Percentiles rank a stretch among this genome's conserved stretches.
These are phyloP conservation scores for Phytopythium mirpurense DNA, from an alignment of 352 stramenopile species.

Conservation along the genomic window DNA sequence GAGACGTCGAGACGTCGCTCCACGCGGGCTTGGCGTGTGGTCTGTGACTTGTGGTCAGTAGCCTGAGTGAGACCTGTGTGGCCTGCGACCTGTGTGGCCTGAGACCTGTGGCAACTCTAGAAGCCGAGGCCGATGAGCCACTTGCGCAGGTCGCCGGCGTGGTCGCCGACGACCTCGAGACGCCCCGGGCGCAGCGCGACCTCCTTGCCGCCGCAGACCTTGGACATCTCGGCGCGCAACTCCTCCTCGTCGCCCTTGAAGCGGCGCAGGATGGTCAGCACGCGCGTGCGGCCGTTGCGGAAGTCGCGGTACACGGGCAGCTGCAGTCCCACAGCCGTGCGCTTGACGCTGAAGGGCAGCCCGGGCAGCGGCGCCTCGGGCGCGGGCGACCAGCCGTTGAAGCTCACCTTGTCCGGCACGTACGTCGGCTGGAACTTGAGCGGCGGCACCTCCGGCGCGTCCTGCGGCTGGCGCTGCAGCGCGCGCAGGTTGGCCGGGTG, in stretches of 20 bases:
- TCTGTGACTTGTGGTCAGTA: no score
- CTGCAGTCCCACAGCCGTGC: conserved; percentile 71
- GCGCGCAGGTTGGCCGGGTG: conserved; percentile 69
- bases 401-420: conserved; percentile 76
- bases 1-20: no score
- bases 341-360: conserved; percentile 78
- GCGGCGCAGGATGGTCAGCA: conserved; percentile 81
- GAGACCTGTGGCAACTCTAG: conserved; percentile 25
- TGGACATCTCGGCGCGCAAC: conserved; percentile 75
- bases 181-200: conserved; percentile 62
- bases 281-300: conserved; percentile 79
- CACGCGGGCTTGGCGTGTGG: no score
- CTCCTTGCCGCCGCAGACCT: conserved; percentile 78
- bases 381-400: conserved; percentile 84
- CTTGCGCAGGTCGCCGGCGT: conserved; percentile 68
- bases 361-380: conserved; percentile 53
- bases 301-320: conserved; percentile 86
- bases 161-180: conserved; percentile 75
- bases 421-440: conserved; percentile 84
- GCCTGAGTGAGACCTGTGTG: no score
- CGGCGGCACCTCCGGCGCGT: conserved; percentile 45
- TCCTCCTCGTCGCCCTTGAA: conserved; percentile 79
- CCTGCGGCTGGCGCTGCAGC: conserved; percentile 54
- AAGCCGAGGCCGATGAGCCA: conserved; percentile 84
- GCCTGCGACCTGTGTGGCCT: no score